phyloP scores from a whole-genome alignment of 1,139 yeast genomes.

The Yamadazyma trypodendri region DNA sequence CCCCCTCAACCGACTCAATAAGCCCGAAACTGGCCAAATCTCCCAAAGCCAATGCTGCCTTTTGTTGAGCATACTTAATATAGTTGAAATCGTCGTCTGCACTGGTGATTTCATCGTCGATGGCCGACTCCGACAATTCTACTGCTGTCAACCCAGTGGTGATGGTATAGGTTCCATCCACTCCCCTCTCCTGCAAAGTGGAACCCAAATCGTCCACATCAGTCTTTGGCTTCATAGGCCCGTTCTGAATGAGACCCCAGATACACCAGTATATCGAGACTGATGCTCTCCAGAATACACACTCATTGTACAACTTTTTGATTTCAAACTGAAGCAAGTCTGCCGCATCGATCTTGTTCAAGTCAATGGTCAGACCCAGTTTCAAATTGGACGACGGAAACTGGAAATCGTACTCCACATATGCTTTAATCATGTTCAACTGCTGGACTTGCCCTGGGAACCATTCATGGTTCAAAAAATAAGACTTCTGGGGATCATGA shows the following conservation, averaged over 20 bases:
- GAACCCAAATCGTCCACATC: constrained; percentile 14
- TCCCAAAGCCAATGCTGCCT: constrained; percentile 69
- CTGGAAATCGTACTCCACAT: constrained; percentile 56
- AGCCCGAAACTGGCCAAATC: constrained; percentile 69
- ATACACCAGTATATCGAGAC: constrained; percentile 81
- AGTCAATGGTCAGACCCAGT: constrained; percentile 14
- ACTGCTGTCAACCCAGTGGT: constrained; percentile 34
- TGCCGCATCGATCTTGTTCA: constrained; percentile 20
- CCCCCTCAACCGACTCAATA: constrained; percentile 24
- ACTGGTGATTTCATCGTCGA: constrained; percentile 37
- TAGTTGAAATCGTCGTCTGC: constrained; percentile 79
- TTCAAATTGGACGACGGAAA: constrained; percentile 35
- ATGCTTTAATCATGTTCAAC: constrained; percentile 69
- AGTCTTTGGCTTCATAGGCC: constrained; percentile 28
- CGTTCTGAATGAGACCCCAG: constrained; percentile 88
- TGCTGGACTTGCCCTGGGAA: constrained; percentile 73
- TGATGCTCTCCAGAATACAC: constrained; percentile 76
- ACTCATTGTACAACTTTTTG: constrained; percentile 58
- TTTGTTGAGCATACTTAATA: constrained; percentile 71
- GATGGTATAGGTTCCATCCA: constrained; percentile 40
- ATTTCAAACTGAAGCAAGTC: constrained; percentile 52
- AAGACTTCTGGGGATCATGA: constrained; percentile 62
- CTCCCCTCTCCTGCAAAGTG: constrained; percentile 27
- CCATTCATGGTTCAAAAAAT: constrained; percentile 51
- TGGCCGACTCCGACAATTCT: constrained; percentile 23